phyloP scores from a whole-genome alignment of 2,329 filamentous ascomycete genomes.

The Polytolypa hystricis region DNA sequence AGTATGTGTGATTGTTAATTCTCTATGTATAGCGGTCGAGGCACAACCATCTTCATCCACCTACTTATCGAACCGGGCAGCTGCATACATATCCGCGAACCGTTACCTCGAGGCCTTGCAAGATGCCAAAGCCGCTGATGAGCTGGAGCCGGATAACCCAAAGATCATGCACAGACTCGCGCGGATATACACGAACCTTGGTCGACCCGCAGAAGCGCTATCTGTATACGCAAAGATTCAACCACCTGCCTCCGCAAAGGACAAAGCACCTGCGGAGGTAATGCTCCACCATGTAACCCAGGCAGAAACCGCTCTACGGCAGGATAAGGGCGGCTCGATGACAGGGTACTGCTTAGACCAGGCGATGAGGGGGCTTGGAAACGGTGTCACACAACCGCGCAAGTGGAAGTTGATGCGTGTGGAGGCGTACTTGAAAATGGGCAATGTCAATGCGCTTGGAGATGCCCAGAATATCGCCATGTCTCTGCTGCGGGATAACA shows the following conservation, averaged over 20 bases:
- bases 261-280: constrained; percentile 67
- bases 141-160: constrained; percentile 71
- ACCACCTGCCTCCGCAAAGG: constrained; percentile 70
- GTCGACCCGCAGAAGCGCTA: constrained; percentile 76
- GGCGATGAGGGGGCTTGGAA: constrained; percentile 69
- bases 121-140: constrained; percentile 71
- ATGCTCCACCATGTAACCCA: constrained; percentile 76
- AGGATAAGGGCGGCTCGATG: constrained; percentile 78
- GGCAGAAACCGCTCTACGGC: constrained; percentile 64
- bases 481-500: constrained; percentile 72
- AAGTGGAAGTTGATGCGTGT: constrained; percentile 92
- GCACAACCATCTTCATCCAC: constrained; percentile 75
- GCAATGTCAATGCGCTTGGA: constrained; percentile 73
- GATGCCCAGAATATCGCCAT: constrained; percentile 92
- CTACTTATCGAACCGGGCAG: constrained; percentile 89
- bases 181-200: constrained; percentile 78
- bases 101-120: constrained; percentile 71
- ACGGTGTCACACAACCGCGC: constrained; percentile 66
- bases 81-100: constrained; percentile 81
- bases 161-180: constrained; percentile 84
- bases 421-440: constrained; percentile 88
- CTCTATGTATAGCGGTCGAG: constrained; percentile 60
- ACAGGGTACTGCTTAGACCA: constrained; percentile 83
- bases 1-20: background rate
- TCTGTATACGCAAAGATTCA: constrained; percentile 70